A percentile compares a stretch with the other conserved stretches of the same genome.
phyloP scores from a whole-genome alignment of 2,329 filamentous ascomycete genomes.

The Neofusicoccum sp. region DNA sequence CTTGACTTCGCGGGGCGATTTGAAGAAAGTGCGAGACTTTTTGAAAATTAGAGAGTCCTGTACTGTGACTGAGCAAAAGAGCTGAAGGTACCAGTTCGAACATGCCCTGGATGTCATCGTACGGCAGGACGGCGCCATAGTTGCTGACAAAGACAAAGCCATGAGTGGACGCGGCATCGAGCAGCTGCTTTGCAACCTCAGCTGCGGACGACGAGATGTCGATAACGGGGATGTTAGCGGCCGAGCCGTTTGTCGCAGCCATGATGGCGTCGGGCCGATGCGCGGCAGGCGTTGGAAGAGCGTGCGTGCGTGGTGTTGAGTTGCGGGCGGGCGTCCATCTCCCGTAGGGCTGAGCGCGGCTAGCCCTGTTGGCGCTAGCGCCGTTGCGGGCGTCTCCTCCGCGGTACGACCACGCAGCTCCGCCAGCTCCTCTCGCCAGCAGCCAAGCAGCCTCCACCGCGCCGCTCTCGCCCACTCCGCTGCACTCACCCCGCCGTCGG shows the following conservation, averaged over 20 bases:
- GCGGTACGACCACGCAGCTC: conserved; percentile 7
- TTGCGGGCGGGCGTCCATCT: background rate
- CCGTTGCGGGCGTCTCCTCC: background rate
- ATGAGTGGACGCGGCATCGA: conserved; percentile 76
- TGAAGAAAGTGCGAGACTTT: conserved; percentile 72
- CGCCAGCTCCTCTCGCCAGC: conserved; percentile 8
- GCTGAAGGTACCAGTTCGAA: conserved; percentile 66
- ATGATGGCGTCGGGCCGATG: background rate
- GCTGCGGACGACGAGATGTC: conserved; percentile 65
- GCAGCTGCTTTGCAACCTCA: conserved; percentile 65
- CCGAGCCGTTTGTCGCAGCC: background rate
- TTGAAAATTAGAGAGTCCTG: background rate
- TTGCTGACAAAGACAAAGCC: conserved; percentile 91
- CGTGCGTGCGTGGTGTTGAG: conserved; percentile 8
- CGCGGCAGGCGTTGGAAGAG: background rate
- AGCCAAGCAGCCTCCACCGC: background rate
- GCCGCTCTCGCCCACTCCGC: conserved; percentile 1
- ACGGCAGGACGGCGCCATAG: conserved; percentile 60
- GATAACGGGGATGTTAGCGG: conserved; percentile 68
- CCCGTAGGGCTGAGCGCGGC: conserved; percentile 13
- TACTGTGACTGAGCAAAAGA: background rate
- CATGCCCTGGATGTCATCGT: conserved; percentile 63
- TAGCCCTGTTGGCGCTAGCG: background rate
- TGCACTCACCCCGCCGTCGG: background rate
- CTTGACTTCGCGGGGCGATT: conserved; percentile 69